Evolutionary conservation across 1,284 basidiomycete species (phyloP), one percentile per base, ranked within the genome.

Genomic region (Heliocybe sulcata): DNA sequence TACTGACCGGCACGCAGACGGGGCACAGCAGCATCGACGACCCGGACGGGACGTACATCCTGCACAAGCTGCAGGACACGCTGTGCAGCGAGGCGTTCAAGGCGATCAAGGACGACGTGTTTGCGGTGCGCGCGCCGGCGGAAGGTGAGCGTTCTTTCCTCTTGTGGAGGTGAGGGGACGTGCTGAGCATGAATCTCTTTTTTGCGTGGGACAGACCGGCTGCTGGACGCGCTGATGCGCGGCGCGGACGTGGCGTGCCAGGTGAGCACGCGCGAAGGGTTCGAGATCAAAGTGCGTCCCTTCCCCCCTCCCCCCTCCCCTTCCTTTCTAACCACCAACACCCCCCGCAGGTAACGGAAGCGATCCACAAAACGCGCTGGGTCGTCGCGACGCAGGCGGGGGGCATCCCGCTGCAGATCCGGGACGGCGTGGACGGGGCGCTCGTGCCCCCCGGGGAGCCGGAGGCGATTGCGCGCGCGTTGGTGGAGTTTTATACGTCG

Each of bases 231-330:
- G 3, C 27, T 54, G n/a, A 54, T 54, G 53, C 53, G 53, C 31
- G 53, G 53, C 10, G 53, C 53, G n/a, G 53, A 54, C 31, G n/a
- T 54, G 2, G 53, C 45, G 23, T 54, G 53, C 20, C 53, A 54
- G 31, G 53, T 54, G 42, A 54, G 53, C 45, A 54, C 53, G 9
- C 53, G 53, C 27, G 53, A 54, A 33, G 53, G 53, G 26, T 54
- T 54, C 45, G 53, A 54, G 45, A 54, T 54, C 11, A 54, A 54
- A 45, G 52, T 53, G 12, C 25, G 12, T 3, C 23, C 23, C 26
- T 23, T 4, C 16, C 23, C 16, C 16, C 42, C 9, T 4, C 19
- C 42, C 16, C 23, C 4, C n/a, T 4, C n/a, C n/a, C n/a, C n/a
- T n/a, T n/a, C n/a, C n/a, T n/a, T n/a, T n/a, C n/a, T n/a, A n/a